Base-by-base conservation (phyloP, 768 basidiomycete species). In the Mycena rosella region DNA sequence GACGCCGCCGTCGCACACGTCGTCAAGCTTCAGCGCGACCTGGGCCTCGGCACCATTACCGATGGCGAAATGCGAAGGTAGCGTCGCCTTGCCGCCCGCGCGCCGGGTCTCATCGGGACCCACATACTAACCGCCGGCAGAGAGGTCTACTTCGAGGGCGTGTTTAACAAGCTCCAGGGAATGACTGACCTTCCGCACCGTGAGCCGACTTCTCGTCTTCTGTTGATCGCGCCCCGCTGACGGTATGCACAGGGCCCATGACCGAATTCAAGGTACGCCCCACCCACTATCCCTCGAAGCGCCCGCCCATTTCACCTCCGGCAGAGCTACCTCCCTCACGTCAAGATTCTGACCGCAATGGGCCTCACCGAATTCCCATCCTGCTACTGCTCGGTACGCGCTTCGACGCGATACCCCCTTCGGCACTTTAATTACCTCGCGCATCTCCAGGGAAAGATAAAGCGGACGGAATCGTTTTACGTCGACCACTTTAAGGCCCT, bases 91-190 rank as follows among this genome's bases (percentile, higher is more conserved):
- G n/a, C n/a, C n/a, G n/a, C n/a, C n/a, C n/a, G n/a, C n/a, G n/a
- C n/a, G n/a, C n/a, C n/a, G n/a, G n/a, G n/a, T n/a, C n/a, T 18
- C 60, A 53, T 40, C 69, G 18, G 29, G n/a, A n/a, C n/a, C 20
- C 42, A 17, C 22, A 22, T 27, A 40, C 48, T 58, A 9, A 68
- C 20, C 18, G 6, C 42, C 5, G 24, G 6, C 74, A 89, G 89
- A 70, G 80, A 81, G 49, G 79, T 84, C 77, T 91, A 89, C 75
- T 90, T 82, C 61, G 88, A 91, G 51, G 90, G 90, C 22, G 88
- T 91, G 32, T 90, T 90, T 74, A 85, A 91, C 72, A 88, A 85
- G 59, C 76, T 92, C 44, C 86, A 88, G 55, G 90, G 90, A 53
- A 90, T 91, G 87, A 81, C 80, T 55, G 79, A 77, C 65, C 78